A percentile compares a stretch with the other conserved stretches of the same genome.
These are phyloP conservation scores for Aspergillus ellipticus DNA, from an alignment of 495 filamentous ascomycete species.

Conservation along the genomic window DNA sequence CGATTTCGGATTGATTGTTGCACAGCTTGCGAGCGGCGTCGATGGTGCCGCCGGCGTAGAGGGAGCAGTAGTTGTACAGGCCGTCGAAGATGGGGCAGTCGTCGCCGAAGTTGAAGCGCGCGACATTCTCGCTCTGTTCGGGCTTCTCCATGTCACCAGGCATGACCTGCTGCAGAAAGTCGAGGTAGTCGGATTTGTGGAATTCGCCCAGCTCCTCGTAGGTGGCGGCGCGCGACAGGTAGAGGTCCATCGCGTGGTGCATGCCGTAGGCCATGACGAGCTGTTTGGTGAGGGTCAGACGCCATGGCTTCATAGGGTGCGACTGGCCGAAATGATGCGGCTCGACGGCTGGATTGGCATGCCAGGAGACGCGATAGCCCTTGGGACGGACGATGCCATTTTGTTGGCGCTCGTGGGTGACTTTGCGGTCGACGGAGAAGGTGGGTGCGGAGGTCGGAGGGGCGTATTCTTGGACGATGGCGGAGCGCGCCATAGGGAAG, in stretches of 20 bases:
- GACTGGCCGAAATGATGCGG: constrained; percentile 91
- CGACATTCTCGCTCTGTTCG: constrained; percentile 38
- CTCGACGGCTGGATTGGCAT: constrained; percentile 93
- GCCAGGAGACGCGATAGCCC: constrained; percentile 93
- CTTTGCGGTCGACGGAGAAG: constrained; percentile 60
- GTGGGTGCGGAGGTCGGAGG: constrained; percentile 55
- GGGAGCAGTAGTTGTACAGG: constrained; percentile 87
- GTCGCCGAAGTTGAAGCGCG: constrained; percentile 78
- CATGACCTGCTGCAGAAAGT: constrained; percentile 61
- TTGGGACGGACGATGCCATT: constrained; percentile 73
- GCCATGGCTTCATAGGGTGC: constrained; percentile 99
- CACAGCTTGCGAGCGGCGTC: constrained; percentile 89
- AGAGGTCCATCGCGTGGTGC: constrained; percentile 93
- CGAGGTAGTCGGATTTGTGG: constrained; percentile 83
- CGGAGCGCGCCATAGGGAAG: constrained; percentile 39
- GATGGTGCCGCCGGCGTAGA: constrained; percentile 85
- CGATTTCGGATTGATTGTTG: constrained; percentile 84
- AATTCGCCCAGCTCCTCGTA: constrained; percentile 85
- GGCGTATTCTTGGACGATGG: constrained; percentile 69
- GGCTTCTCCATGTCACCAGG: constrained; percentile 45
- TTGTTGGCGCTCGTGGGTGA: constrained; percentile 61
- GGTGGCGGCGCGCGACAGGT: constrained; percentile 74
- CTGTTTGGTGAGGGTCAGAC: constrained; percentile 89
- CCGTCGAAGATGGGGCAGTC: constrained; percentile 98
- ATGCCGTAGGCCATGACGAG: constrained; percentile 91